phyloP scores from a whole-genome alignment of 1,284 basidiomycete genomes.

The Pyrrhoderma noxium region DNA sequence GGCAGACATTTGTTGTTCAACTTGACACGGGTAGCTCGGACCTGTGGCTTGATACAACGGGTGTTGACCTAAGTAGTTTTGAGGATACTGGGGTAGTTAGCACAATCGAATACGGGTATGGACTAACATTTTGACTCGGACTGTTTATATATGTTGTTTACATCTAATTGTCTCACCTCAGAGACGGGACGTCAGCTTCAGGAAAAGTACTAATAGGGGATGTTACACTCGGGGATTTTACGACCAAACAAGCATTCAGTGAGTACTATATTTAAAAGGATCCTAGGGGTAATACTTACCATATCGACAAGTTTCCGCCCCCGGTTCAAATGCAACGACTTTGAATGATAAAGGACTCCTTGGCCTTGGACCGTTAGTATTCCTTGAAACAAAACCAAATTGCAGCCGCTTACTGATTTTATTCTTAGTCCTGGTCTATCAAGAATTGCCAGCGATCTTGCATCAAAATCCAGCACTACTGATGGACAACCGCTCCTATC shows the following conservation, averaged over 20 bases:
- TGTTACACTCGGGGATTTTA: slow-evolving; percentile 7
- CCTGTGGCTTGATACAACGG: slow-evolving; percentile 11
- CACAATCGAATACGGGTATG: slow-evolving; percentile 6
- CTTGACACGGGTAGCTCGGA: slow-evolving; percentile 13
- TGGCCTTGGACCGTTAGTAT: slow-evolving; percentile 11
- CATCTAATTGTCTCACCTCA: not conserved
- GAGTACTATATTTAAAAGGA: too few relatives aligned
- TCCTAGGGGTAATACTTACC: not conserved
- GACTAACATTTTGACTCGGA: not conserved
- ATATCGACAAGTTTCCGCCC: slow-evolving; percentile 6
- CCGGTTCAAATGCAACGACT: slow-evolving; percentile 10
- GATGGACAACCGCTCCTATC: slow-evolving; percentile 5
- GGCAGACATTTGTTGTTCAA: slow-evolving; percentile 6
- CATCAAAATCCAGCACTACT: not conserved
- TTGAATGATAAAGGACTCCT: slow-evolving; percentile 10
- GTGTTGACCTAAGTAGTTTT: slow-evolving; percentile 2
- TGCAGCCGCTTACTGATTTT: not conserved
- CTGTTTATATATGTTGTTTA: not conserved
- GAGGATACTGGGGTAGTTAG: slow-evolving; percentile 4
- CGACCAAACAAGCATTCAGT: slow-evolving; percentile 6
- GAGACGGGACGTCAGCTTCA: not conserved
- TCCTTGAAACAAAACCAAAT: not conserved
- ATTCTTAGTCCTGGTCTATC: slow-evolving; percentile 2
- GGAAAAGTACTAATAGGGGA: slow-evolving; percentile 8
- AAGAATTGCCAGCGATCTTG: not conserved